Percentiles rank a stretch among this genome's conserved stretches.
phyloP scores from a whole-genome alignment of 2,329 filamentous ascomycete genomes.

The Triangularia verruculosa region DNA sequence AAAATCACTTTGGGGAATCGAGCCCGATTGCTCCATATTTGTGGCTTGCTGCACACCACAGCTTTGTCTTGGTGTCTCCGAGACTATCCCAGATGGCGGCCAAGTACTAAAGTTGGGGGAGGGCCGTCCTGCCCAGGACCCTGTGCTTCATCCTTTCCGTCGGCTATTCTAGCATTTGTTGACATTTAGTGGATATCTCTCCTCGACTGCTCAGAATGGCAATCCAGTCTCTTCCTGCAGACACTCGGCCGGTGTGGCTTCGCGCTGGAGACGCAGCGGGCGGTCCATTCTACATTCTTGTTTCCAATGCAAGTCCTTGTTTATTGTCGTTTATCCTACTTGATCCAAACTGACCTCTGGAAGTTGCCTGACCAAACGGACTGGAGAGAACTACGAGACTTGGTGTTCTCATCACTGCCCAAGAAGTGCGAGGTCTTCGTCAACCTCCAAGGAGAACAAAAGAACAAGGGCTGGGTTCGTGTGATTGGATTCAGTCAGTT shows the following conservation, averaged over 20 bases:
- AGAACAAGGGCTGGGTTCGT: conserved; percentile 13
- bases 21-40: neutral
- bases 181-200: neutral
- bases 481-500: conserved; percentile 9
- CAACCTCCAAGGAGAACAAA: neutral
- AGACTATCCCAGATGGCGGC: neutral
- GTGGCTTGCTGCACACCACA: neutral
- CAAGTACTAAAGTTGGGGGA: neutral
- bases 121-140: neutral
- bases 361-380: conserved; percentile 7
- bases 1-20: neutral
- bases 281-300: neutral
- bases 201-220: neutral
- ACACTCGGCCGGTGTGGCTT: neutral
- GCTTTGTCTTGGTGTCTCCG: neutral
- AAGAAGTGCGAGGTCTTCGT: conserved; percentile 10
- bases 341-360: neutral
- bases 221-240: neutral
- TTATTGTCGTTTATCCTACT: neutral
- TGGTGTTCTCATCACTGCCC: neutral
- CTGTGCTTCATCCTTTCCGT: neutral
- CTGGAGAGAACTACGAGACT: conserved; percentile 10
- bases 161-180: neutral
- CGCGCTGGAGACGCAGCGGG: neutral
- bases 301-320: neutral